phyloP scores from a whole-genome alignment of 2,329 filamentous ascomycete genomes.

The Ascosphaera acerosa region DNA sequence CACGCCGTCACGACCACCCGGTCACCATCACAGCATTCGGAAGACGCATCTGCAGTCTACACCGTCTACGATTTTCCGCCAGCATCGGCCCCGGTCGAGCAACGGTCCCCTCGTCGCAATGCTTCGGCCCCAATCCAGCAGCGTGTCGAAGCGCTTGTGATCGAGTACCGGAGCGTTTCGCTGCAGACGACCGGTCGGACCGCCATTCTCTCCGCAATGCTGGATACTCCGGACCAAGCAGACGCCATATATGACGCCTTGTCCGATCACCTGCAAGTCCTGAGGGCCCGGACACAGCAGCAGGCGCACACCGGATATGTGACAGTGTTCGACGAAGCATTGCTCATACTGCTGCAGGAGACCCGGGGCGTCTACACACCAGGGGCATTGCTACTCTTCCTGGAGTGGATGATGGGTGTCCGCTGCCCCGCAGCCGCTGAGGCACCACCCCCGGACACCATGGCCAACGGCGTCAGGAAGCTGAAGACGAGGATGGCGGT shows the following conservation, averaged over 20 bases:
- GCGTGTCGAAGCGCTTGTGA: background rate
- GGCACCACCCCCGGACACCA: too few relatives aligned
- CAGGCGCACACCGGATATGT: slow-evolving; percentile 12
- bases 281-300: background rate
- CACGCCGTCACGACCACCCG: too few relatives aligned
- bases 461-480: too few relatives aligned
- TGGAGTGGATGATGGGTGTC: slow-evolving; percentile 16
- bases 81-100: too few relatives aligned
- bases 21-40: too few relatives aligned
- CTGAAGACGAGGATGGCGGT: too few relatives aligned
- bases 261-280: slow-evolving; percentile 1
- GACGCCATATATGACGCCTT: background rate
- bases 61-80: too few relatives aligned
- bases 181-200: background rate
- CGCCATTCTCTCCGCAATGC: background rate
- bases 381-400: slow-evolving; percentile 15
- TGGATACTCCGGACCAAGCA: background rate
- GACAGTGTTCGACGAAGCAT: slow-evolving; percentile 18
- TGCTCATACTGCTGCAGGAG: slow-evolving; percentile 13
- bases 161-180: slow-evolving; percentile 1
- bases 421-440: too few relatives aligned
- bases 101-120: too few relatives aligned
- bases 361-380: slow-evolving; percentile 10
- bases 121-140: too few relatives aligned
- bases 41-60: too few relatives aligned